Conservation (phyloP, 2,329 filamentous ascomycete genomes). For the Knufia petricola region DNA sequence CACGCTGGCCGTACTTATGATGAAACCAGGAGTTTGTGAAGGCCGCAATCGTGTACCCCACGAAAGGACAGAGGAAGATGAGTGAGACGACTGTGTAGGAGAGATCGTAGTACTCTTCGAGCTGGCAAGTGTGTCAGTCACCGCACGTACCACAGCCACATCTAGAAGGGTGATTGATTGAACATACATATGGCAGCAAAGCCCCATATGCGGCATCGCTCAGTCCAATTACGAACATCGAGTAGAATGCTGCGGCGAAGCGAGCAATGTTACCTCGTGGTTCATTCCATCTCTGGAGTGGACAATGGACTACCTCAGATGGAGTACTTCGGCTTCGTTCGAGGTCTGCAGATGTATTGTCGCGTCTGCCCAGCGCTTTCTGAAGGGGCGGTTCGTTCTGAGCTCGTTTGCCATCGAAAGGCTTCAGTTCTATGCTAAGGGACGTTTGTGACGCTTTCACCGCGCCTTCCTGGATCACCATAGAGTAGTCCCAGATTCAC, state of each 20-base stretch:
- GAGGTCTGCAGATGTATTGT: neutral
- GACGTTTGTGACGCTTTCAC: neutral
- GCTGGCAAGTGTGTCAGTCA: slow-evolving; percentile 16
- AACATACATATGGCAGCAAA: slow-evolving; percentile 1
- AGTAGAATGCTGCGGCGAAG: slow-evolving; percentile 42
- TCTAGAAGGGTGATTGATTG: neutral
- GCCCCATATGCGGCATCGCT: slow-evolving; percentile 9
- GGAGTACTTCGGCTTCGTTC: slow-evolving; percentile 28
- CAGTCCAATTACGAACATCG: slow-evolving; percentile 7
- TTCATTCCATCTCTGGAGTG: slow-evolving; percentile 54
- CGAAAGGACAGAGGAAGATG: slow-evolving; percentile 40
- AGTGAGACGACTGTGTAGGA: slow-evolving; percentile 37
- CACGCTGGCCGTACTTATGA: slow-evolving; percentile 51
- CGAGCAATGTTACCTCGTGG: slow-evolving; percentile 50
- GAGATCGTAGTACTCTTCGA: slow-evolving; percentile 32
- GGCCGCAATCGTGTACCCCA: slow-evolving; percentile 39
- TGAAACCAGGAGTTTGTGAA: slow-evolving; percentile 37
- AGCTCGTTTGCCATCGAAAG: neutral
- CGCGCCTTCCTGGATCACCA: neutral
- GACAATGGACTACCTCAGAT: slow-evolving; percentile 35
- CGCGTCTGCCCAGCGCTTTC: neutral
- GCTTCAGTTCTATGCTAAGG: neutral
- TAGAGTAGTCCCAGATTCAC: neutral
- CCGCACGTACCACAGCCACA: neutral
- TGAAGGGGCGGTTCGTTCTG: neutral